phyloP scores from a whole-genome alignment of 2,329 filamentous ascomycete species.

The Apiospora pterosperma region DNA sequence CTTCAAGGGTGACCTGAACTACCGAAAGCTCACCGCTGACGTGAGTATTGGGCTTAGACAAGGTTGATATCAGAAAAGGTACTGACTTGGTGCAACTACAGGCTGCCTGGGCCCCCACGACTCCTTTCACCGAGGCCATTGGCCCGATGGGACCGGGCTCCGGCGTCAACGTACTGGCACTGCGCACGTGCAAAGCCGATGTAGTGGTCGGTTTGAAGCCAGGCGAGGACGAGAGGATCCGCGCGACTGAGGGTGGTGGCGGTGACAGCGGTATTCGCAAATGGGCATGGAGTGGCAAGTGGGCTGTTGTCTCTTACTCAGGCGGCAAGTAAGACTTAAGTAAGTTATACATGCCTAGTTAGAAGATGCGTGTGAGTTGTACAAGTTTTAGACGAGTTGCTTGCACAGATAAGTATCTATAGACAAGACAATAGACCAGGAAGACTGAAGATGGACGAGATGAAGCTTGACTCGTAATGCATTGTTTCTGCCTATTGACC shows the following conservation, averaged over 20 bases:
- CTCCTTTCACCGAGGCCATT: constrained; percentile 78
- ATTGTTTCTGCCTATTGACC: neutral
- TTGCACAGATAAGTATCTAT: neutral
- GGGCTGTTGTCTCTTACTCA: constrained; percentile 88
- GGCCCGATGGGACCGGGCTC: constrained; percentile 81
- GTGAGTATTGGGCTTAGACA: constrained; percentile 46
- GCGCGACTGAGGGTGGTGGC: constrained; percentile 63
- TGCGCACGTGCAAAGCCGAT: constrained; percentile 95
- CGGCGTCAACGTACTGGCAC: constrained; percentile 77
- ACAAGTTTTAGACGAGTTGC: neutral
- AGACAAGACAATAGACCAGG: neutral
- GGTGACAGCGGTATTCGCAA: constrained; percentile 69
- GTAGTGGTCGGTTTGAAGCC: constrained; percentile 83
- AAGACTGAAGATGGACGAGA: neutral
- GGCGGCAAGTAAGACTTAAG: constrained; percentile 54
- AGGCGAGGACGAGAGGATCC: constrained; percentile 80
- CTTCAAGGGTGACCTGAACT: constrained; percentile 98
- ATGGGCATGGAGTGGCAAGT: constrained; percentile 96
- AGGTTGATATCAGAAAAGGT: constrained; percentile 3
- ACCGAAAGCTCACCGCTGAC: constrained; percentile 87
- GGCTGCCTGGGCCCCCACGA: constrained; percentile 82
- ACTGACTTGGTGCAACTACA: constrained; percentile 27
- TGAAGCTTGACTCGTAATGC: neutral
- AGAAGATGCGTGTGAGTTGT: neutral
- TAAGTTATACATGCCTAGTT: neutral